Evolutionary conservation across 2,329 filamentous ascomycete genomes (phyloP), one percentile per base, ranked within the genome.

Genomic region (Xylaria sp.): DNA sequence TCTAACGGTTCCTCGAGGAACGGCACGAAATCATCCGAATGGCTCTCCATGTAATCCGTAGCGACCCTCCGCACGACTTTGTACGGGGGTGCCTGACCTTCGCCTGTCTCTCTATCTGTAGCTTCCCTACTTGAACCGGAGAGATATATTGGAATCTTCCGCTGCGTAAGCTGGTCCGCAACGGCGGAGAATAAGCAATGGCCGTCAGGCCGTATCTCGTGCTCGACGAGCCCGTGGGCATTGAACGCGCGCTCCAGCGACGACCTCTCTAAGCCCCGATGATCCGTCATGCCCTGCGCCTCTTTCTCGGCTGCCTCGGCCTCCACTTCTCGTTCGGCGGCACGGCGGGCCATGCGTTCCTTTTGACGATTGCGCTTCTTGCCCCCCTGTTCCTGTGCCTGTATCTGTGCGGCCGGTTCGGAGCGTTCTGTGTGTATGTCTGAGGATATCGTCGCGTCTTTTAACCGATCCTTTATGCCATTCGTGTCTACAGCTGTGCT

Each of bases 111-210:
- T n/a, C 17, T n/a, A 17, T 46, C 44, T 6, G 6, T 20, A 9
- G 17, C 44, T 13, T n/a, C 31, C 7, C 36, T 38, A 36, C n/a
- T 38, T 9, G 49, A 44, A 57, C 42, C 64, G 31, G 67, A 67
- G 48, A 60, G 40, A 65, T 44, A 77, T 1, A 89, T 75, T 1
- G 84, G 75, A 15, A 89, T 82, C 2, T 78, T 81, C 53, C 84
- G 81, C 63, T 86, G 83, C 63, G 81, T 82, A 62, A 97, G 85
- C 80, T 97, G 94, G 79, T 96, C 93, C 31, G 95, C 94, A 59
- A 98, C 87, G 0, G 96, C 94, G 17, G 93, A 92, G 81, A 98
- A 99, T 17, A 99, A 83, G 78, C 96, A 99, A 81, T 99, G 96
- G 0, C 96, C 96, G 80, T 99, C 95, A 0, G 96, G 93, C 46